These are phyloP conservation scores for Acanthamoeba castellanii DNA, from an alignment of 208 protist genomes.

Conservation along the genomic window DNA sequence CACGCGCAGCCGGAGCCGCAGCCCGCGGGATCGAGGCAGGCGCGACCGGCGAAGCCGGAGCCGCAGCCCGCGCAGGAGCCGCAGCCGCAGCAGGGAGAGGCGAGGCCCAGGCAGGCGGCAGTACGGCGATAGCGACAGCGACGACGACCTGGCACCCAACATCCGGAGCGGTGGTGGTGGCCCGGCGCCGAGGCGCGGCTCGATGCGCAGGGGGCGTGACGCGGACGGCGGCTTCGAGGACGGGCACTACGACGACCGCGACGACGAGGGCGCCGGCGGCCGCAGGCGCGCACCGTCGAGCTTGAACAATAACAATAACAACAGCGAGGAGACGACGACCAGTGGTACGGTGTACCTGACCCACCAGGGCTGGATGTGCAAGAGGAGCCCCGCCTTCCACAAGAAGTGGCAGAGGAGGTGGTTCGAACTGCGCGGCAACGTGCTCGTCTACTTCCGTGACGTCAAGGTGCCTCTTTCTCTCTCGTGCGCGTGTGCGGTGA, in stretches of 20 bases:
- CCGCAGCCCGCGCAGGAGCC: background rate
- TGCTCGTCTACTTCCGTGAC: slow-evolving; percentile 27
- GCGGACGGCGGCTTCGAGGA: background rate
- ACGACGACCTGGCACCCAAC: background rate
- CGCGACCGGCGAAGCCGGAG: background rate
- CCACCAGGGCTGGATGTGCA: slow-evolving; percentile 28
- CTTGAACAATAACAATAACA: background rate
- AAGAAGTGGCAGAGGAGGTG: slow-evolving; percentile 65
- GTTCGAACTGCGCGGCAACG: slow-evolving; percentile 45
- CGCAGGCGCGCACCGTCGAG: background rate
- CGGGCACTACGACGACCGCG: background rate
- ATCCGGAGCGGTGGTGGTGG: background rate
- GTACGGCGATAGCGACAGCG: background rate
- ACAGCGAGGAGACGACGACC: background rate
- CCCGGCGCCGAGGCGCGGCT: background rate
- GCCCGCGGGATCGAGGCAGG: background rate
- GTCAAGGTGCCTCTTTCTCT: background rate
- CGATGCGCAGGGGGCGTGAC: background rate
- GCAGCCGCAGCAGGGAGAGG: background rate
- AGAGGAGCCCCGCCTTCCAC: slow-evolving; percentile 67
- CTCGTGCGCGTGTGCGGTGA: background rate
- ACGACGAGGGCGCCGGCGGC: background rate
- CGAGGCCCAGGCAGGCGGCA: background rate
- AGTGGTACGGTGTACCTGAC: background rate
- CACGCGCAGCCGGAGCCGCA: background rate